Conservation (phyloP, 371 early-diverging fungal species). For the Mitosporidium daphniae region DNA sequence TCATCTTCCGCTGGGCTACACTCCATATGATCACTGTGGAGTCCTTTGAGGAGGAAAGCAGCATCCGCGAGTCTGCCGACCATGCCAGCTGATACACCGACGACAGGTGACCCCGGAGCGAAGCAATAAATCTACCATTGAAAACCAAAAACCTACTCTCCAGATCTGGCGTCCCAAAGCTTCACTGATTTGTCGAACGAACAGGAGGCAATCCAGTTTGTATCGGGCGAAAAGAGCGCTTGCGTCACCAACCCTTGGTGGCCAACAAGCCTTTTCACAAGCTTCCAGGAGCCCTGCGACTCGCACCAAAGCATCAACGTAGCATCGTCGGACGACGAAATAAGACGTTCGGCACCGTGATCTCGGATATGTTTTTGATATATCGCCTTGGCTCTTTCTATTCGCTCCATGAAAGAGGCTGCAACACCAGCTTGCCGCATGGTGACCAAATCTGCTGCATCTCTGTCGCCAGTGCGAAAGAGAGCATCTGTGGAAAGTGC, state of each 20-base stretch:
- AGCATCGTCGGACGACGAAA: conserved; percentile 74
- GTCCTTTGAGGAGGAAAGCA: conserved; percentile 57
- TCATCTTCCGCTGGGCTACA: conserved; percentile 35
- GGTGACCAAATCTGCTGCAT: conserved; percentile 13
- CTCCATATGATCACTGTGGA: conserved; percentile 72
- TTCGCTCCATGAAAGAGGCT: neutral
- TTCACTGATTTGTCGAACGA: conserved; percentile 90
- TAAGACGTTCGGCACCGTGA: conserved; percentile 26
- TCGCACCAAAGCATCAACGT: conserved; percentile 81
- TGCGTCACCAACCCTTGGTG: conserved; percentile 8
- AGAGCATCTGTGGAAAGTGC: conserved; percentile 55
- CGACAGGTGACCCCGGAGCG: conserved; percentile 60
- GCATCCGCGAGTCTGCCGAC: conserved; percentile 52
- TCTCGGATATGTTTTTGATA: conserved; percentile 26
- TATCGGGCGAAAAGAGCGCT: conserved; percentile 14
- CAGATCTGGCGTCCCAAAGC: conserved; percentile 65
- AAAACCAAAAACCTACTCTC: conserved; percentile 15
- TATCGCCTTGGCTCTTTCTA: conserved; percentile 1
- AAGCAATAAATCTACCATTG: conserved; percentile 21
- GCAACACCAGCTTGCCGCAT: conserved; percentile 16
- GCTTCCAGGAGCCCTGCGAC: conserved; percentile 8
- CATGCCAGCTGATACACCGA: conserved; percentile 68
- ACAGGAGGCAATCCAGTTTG: conserved; percentile 51
- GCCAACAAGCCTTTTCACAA: conserved; percentile 2
- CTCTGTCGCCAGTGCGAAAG: conserved; percentile 56